Evolutionary conservation across 441 rosid genomes (phyloP), one percentile per base, ranked within the genome.

Genomic region (Biscutella laevigata): DNA sequence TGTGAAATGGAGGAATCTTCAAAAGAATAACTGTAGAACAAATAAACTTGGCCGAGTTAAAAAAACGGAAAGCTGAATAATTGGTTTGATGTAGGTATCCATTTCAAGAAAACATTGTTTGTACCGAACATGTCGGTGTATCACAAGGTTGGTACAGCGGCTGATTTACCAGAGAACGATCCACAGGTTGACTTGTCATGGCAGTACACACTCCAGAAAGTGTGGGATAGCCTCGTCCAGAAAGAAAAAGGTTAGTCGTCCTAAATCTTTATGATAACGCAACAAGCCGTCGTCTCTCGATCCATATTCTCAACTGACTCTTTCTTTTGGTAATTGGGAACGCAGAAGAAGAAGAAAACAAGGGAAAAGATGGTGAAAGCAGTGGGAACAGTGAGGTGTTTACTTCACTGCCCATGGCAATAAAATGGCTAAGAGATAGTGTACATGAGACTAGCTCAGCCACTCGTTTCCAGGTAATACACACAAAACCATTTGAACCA

Each of bases 61-160:
- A 19, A 32, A 5, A 4, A 51, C 16, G 43, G 42, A 36, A 35
- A 26, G 46, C 34, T 64, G 26, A 55, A 32, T 1, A 32, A 37
- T 25, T 32, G 46, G 59, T 1, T 56, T 70, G 57, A 61, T 81
- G 33, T 67, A 92, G 96, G 92, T 61, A 80, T 88, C 61, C 44
- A 53, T 68, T 88, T 92, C 85, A 78, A 76, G 73, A 88, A 79
- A 78, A 95, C 90, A 2, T 81, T 92, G 40, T 92, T 92, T 77
- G 99, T 84, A 7, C 95, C 97, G 13, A 86, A 84, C 69, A 66
- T 77, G 65, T 86, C 97, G 3, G 81, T 82, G 57, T 88, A 86
- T 76, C 42, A 78, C 80, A 92, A 84, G 75, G 92, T 88, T 60
- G 92, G 90, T 71, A 59, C 88, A 46, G 63, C 66, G 12, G 51